Evolutionary conservation across 2,329 filamentous ascomycete species (phyloP), one percentile per base, ranked within the genome.

Genomic region (Emergomyces pasteurianus): DNA sequence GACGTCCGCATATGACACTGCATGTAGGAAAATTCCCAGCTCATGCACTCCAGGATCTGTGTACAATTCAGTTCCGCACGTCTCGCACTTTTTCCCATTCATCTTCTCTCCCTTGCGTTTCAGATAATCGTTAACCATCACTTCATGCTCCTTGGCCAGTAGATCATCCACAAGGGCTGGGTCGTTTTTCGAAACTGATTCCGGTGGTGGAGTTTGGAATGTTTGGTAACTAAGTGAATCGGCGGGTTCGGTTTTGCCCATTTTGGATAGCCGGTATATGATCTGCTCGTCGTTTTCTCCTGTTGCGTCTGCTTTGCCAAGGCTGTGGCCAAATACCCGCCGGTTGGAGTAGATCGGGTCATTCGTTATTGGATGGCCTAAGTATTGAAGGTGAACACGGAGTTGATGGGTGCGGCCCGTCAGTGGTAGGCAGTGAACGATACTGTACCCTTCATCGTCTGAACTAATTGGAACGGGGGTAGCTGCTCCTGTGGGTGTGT

Each of bases 281-380:
- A 99, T 88, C 70, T 95, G 90, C 63, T 94, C 89, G 72, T 99
- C 94, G 49, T 87, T 85, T 61, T 90, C 87, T 31, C 82, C 82
- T 23, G 80, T 80, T 2, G 83, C 85, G 57, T 92, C 87, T 16
- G 79, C 78, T 56, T 78, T 83, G 18, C 90, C 94, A 0, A 99
- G 83, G 10, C 86, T 82, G 0, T 86, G 79, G 0, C 94, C 94
- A 80, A 95, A 99, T 12, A 99, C 94, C 61, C 86, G 86, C 70
- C 90, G 86, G 71, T 99, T 99, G 68, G 90, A 91, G 73, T 99
- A 99, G 67, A 99, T 97, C 8, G 94, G 94, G 71, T 99, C 94
- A 73, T 99, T 99, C 65, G 90, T 86, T 67, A 99, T 97, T 1
- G 94, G 94, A 71, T 97, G 89, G 1, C 94, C 94, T 3, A 99